Percentiles rank a stretch among this genome's conserved stretches.
phyloP scores from a whole-genome alignment of 2,329 filamentous ascomycete genomes.

The Tolypocladium tropicale region DNA sequence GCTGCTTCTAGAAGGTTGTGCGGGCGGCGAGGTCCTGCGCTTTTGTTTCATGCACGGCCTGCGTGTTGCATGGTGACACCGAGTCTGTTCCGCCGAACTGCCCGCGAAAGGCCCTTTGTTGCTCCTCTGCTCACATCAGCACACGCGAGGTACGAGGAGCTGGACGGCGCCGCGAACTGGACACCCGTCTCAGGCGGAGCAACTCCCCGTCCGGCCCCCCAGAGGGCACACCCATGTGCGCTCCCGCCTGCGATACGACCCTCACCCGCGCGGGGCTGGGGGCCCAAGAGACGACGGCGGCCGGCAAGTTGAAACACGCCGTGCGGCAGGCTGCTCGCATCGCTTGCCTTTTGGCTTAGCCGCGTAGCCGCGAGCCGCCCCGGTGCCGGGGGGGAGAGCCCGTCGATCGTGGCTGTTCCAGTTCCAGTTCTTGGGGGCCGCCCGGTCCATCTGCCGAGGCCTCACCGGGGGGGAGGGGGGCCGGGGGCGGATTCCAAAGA shows the following conservation, averaged over 20 bases:
- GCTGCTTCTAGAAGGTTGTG: not conserved
- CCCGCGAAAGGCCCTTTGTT: not conserved
- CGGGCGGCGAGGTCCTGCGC: not conserved
- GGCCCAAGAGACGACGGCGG: not conserved
- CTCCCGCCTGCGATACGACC: slow-evolving; percentile 4
- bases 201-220: not conserved
- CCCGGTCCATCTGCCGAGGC: not conserved
- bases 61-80: not conserved
- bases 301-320: not conserved
- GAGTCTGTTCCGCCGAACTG: not conserved
- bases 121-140: not conserved
- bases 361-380: not conserved
- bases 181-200: not conserved
- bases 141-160: not conserved
- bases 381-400: not conserved
- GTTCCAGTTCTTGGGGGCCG: not conserved
- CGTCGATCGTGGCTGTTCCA: not conserved
- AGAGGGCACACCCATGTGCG: slow-evolving; percentile 3
- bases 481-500: not conserved
- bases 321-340: not conserved
- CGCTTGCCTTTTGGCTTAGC: not conserved
- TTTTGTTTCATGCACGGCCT: not conserved
- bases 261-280: not conserved
- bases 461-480: too few relatives aligned
- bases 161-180: not conserved